Conservation (phyloP, 768 basidiomycete species). For the Boletus pseudopeckii region DNA sequence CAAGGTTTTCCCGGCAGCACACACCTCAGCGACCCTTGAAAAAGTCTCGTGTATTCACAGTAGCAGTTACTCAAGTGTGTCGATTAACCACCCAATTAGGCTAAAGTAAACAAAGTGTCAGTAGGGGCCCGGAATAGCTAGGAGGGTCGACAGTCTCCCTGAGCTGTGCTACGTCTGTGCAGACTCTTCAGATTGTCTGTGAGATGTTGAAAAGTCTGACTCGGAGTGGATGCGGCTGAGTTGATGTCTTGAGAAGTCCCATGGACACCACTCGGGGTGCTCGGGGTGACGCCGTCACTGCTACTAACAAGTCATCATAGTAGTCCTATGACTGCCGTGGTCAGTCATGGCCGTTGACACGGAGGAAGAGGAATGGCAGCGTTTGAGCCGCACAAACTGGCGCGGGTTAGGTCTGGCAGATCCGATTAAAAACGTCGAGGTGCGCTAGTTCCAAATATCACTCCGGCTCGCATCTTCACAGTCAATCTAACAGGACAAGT, state of each 20-base stretch:
- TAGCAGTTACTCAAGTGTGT: not conserved
- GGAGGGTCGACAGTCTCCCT: no score
- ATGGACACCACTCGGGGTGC: not conserved
- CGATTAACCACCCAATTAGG: no score
- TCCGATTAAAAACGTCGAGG: constrained; percentile 88
- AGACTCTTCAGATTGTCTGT: no score
- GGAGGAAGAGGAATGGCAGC: constrained; percentile 56
- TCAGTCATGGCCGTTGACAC: constrained; percentile 7
- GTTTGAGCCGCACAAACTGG: constrained; percentile 56
- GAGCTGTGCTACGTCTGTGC: no score
- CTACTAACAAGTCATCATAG: not conserved
- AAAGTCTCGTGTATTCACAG: no score
- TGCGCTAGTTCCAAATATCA: constrained; percentile 35
- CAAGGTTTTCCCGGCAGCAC: not conserved
- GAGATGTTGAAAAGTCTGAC: no score
- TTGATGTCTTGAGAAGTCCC: not conserved
- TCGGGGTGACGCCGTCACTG: not conserved
- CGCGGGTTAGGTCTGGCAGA: constrained; percentile 80
- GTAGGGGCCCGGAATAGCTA: no score
- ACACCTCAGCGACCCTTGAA: not conserved
- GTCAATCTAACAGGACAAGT: constrained; percentile 75
- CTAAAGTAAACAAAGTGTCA: no score
- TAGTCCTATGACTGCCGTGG: not conserved
- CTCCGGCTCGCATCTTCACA: constrained; percentile 1
- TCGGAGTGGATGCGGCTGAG: no score